Base-by-base conservation (phyloP, 2,329 filamentous ascomycete genomes). In the Fusarium proliferatum region DNA sequence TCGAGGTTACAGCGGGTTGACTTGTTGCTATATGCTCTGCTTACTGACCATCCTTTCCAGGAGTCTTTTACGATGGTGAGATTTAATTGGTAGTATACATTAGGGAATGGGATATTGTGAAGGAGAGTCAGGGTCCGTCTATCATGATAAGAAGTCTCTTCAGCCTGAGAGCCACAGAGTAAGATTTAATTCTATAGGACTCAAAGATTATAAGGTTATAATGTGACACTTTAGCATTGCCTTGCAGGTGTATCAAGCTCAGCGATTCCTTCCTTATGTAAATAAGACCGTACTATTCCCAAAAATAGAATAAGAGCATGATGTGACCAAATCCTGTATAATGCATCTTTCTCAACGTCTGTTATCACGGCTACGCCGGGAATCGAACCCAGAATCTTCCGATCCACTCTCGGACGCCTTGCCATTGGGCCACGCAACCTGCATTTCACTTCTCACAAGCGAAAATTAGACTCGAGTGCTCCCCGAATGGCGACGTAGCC, bases 341-440 rank as follows among this genome's bases (percentile, higher is more conserved):
- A 33, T 33, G 30, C 30, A 33, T 33, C 30, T 33, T 33, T 33
- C 10, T 33, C 11, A 33, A 4, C 11, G 30, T 33, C 3, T 5
- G 13, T 3, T 4, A 9, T 1, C 2, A 21, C 9, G 58, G 61
- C 57, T 52, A 33, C 38, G 38, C 61, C 38, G 23, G 43, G 43
- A 52, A 12, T 64, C n/a, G 53, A 63, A 43, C 57, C 21, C 30
- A 33, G 38, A 64, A 19, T 43, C 57, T 63, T 49, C 45, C 34
- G 45, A 64, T 62, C 61, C 57, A 64, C 61, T 52, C 43, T 62
- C 38, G 41, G 45, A 30, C 11, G 45, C 61, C 58, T 17, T 63
- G 28, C n/a, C 34, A 46, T 63, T 61, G 38, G 34, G 55, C 42
- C 19, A 63, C 56, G 9, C 28, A 63, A 63, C 56, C 61, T 48